A percentile compares a stretch with the other conserved stretches of the same genome.
Conservation (phyloP, 768 basidiomycete species). For the Clitopilus passeckerianus region DNA sequence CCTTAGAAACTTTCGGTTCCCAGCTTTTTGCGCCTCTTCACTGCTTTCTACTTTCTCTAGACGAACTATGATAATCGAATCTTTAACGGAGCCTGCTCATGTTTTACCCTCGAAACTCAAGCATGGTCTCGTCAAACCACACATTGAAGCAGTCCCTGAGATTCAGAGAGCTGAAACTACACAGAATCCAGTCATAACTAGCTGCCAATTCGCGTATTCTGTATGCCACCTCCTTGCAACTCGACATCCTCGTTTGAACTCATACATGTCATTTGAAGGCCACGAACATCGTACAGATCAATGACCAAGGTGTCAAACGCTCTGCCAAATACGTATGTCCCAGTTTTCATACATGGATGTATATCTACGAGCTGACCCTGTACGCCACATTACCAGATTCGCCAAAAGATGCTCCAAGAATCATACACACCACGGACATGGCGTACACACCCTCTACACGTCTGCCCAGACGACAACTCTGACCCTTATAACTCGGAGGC, state of each 20-base stretch:
- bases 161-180: not conserved
- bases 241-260: not conserved
- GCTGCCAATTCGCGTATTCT: constrained; percentile 51
- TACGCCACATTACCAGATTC: constrained; percentile 43
- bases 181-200: constrained; percentile 55
- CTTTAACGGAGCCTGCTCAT: too few relatives aligned
- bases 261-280: constrained; percentile 29
- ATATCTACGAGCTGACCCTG: constrained; percentile 3
- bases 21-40: too few relatives aligned
- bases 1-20: too few relatives aligned
- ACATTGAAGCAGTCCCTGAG: too few relatives aligned
- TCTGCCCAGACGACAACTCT: constrained; percentile 51
- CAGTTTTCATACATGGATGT: constrained; percentile 2
- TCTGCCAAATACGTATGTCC: constrained; percentile 62
- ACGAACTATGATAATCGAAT: too few relatives aligned
- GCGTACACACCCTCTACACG: constrained; percentile 73
- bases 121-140: too few relatives aligned
- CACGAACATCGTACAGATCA: constrained; percentile 55
- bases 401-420: constrained; percentile 48
- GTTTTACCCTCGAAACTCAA: too few relatives aligned
- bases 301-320: constrained; percentile 51
- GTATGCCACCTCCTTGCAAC: constrained; percentile 28
- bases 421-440: constrained; percentile 78
- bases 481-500: constrained; percentile 30
- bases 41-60: too few relatives aligned